Conservation (phyloP, 2,329 filamentous ascomycete species). For the Neofusicoccum ribis region DNA sequence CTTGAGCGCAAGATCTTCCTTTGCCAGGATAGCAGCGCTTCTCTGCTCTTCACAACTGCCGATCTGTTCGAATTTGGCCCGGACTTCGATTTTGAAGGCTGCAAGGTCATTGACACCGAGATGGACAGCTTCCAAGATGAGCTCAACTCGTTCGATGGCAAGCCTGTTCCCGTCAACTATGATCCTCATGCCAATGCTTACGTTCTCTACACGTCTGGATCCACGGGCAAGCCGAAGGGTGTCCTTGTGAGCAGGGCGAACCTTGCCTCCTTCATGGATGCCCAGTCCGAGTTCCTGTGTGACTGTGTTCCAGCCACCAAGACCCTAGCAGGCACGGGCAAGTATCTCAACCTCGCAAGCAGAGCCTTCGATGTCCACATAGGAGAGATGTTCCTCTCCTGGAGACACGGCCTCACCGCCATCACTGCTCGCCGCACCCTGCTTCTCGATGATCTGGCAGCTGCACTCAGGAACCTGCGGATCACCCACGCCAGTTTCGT, state of each 20-base stretch:
- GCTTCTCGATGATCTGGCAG: conserved; percentile 13
- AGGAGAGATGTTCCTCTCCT: conserved; percentile 17
- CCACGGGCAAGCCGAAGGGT: conserved; percentile 97
- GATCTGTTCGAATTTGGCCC: conserved; percentile 24
- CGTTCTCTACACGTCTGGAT: conserved; percentile 93
- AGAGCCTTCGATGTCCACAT: conserved; percentile 33
- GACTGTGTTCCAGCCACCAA: conserved; percentile 24
- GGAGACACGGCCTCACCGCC: conserved; percentile 13
- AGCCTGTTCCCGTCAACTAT: background rate
- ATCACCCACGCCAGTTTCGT: conserved; percentile 34
- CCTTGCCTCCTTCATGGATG: conserved; percentile 30
- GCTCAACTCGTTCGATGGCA: background rate
- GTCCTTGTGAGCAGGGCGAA: conserved; percentile 47
- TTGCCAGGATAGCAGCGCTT: conserved; percentile 26
- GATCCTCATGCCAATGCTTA: conserved; percentile 6
- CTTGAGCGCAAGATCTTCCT: conserved; percentile 37
- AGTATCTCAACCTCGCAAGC: conserved; percentile 36
- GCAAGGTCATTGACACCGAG: conserved; percentile 21
- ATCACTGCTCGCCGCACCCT: conserved; percentile 11
- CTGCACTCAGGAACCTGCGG: conserved; percentile 26
- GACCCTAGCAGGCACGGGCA: conserved; percentile 25
- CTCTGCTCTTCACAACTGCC: conserved; percentile 15
- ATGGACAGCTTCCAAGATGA: background rate
- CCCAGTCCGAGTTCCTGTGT: conserved; percentile 29
- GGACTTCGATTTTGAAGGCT: conserved; percentile 23